A percentile compares a stretch with the other conserved stretches of the same genome.
Conservation (phyloP, 2,329 filamentous ascomycete genomes). For the Aspergillus bombycis region DNA sequence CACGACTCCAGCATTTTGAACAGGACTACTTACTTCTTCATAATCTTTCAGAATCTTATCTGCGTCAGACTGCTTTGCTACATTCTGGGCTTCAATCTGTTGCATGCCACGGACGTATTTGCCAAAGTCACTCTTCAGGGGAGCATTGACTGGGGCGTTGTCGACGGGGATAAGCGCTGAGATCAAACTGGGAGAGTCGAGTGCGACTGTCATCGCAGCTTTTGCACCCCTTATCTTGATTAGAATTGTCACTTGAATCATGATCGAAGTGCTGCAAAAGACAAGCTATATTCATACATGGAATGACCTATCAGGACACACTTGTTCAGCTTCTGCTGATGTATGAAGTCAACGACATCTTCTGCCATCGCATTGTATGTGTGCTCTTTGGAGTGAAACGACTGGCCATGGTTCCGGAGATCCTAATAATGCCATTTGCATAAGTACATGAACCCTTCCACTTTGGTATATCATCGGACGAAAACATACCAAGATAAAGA, state of each 20-base stretch:
- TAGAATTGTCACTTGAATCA: conserved; percentile 1
- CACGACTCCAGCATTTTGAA: not conserved
- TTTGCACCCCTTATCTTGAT: conserved; percentile 74
- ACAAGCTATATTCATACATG: conserved; percentile 62
- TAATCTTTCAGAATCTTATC: conserved; percentile 76
- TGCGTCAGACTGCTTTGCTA: conserved; percentile 74
- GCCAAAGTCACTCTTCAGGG: conserved; percentile 72
- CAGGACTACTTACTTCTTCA: conserved; percentile 60
- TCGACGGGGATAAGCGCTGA: conserved; percentile 80
- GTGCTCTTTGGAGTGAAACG: conserved; percentile 74
- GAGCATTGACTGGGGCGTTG: conserved; percentile 85
- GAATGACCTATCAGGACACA: conserved; percentile 88
- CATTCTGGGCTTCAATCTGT: conserved; percentile 69
- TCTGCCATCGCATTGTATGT: conserved; percentile 81
- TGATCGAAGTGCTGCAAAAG: not conserved
- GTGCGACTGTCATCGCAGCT: conserved; percentile 83
- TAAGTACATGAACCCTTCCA: not conserved
- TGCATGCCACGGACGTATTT: conserved; percentile 85
- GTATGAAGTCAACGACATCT: conserved; percentile 79
- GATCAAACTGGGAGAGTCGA: conserved; percentile 69
- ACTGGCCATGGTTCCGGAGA: conserved; percentile 90
- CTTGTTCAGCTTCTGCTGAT: conserved; percentile 68
- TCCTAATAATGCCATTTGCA: conserved; percentile 59
- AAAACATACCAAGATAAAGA: conserved; percentile 75
- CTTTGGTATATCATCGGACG: not conserved